Evolutionary conservation across 371 early-diverging fungal species (phyloP).

Genomic region (Blakeslea trispora): DNA sequence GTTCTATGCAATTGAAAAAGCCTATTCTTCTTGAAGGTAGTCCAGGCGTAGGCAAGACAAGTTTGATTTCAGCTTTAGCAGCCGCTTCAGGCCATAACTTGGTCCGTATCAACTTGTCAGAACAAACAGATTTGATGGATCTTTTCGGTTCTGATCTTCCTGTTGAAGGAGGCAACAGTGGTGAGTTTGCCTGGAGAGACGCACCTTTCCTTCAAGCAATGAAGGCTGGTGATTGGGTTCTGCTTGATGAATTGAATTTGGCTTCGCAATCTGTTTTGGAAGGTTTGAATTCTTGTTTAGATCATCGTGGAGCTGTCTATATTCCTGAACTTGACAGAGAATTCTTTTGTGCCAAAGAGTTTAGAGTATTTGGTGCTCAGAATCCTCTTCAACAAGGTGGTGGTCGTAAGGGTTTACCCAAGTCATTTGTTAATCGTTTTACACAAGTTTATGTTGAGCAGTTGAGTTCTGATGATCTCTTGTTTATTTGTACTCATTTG

Average conservation of each 20-base stretch:
- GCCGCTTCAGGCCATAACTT: slow-evolving; percentile 78
- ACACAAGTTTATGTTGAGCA: slow-evolving; percentile 93
- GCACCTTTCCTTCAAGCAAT: slow-evolving; percentile 97
- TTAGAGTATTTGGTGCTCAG: slow-evolving; percentile 98
- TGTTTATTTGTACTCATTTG: slow-evolving; percentile 71
- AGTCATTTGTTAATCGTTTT: slow-evolving; percentile 98
- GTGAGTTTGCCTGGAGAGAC: slow-evolving; percentile 96
- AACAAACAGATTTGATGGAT: slow-evolving; percentile 99
- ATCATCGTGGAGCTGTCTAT: slow-evolving; percentile 96
- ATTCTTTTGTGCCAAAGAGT: slow-evolving; percentile 80
- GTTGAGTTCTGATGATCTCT: slow-evolving; percentile 75
- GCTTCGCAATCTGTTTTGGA: slow-evolving; percentile 99
- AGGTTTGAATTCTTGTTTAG: slow-evolving; percentile 99
- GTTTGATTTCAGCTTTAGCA: slow-evolving; percentile 89
- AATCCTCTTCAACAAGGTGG: slow-evolving; percentile 98
- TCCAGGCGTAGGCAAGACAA: slow-evolving; percentile 98
- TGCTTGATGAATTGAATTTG: slow-evolving; percentile 99
- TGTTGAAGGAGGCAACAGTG: slow-evolving; percentile 83
- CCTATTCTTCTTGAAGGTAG: slow-evolving; percentile 98
- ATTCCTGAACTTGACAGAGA: slow-evolving; percentile 92
- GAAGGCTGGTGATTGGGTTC: slow-evolving; percentile 96
- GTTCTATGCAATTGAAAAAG: slow-evolving; percentile 92
- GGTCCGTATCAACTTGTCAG: slow-evolving; percentile 98
- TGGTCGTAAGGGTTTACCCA: slow-evolving; percentile 98
- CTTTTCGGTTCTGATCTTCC: slow-evolving; percentile 98